These are phyloP conservation scores for Solanum pimpinellifolium DNA, from an alignment of 257 asterid species.

Conservation along the genomic window DNA sequence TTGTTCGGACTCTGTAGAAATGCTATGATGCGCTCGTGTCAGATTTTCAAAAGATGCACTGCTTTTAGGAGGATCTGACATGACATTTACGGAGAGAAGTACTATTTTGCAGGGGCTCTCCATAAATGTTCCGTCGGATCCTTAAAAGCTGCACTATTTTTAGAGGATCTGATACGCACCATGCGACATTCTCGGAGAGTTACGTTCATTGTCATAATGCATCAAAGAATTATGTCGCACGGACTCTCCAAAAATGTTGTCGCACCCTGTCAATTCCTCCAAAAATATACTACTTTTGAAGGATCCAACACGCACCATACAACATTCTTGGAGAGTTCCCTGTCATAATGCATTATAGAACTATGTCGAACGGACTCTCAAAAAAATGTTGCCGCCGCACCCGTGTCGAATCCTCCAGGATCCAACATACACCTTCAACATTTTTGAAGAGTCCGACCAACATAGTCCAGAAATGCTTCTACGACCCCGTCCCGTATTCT, in stretches of 20 bases:
- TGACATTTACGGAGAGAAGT: background rate
- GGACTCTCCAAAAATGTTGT: background rate
- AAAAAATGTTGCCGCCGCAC: background rate
- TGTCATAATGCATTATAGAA: background rate
- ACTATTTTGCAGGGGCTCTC: background rate
- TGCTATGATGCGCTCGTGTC: background rate
- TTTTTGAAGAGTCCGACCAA: too few species aligned
- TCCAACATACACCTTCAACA: background rate
- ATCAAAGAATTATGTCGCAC: background rate
- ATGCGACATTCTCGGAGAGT: background rate
- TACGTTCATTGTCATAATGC: background rate
- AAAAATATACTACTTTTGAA: background rate
- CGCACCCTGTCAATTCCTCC: background rate
- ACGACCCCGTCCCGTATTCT: background rate
- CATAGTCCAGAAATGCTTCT: fast-evolving
- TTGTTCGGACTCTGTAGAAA: background rate
- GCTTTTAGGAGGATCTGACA: background rate
- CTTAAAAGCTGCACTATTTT: background rate
- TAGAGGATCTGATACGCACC: background rate
- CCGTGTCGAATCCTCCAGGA: background rate
- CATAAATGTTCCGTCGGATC: background rate
- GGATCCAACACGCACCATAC: background rate
- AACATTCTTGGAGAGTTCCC: background rate
- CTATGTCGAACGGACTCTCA: background rate
- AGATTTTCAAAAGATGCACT: background rate